phyloP scores from a whole-genome alignment of 2,329 filamentous ascomycete species.

The Xylaria sp. region DNA sequence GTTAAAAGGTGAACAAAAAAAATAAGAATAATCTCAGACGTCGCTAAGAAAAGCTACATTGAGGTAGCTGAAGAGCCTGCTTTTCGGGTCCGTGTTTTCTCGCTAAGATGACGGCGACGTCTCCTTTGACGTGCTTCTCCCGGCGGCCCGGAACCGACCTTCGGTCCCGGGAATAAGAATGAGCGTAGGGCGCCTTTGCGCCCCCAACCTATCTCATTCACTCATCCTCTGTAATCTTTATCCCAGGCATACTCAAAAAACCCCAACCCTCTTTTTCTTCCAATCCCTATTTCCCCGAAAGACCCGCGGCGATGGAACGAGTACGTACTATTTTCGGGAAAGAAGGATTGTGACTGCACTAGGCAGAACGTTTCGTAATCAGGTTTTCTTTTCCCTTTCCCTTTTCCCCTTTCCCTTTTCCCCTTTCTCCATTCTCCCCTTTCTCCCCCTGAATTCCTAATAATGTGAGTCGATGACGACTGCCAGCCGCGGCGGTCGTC shows the following conservation, averaged over 20 bases:
- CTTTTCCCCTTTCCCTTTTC: neutral
- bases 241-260: neutral
- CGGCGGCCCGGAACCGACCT: constrained; percentile 31
- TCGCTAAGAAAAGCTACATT: constrained; percentile 5
- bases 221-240: neutral
- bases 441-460: constrained; percentile 1
- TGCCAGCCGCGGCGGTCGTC: neutral
- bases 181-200: neutral
- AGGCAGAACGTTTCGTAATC: constrained; percentile 12
- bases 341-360: constrained; percentile 4
- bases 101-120: constrained; percentile 11
- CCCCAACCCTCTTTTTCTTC: neutral
- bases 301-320: neutral
- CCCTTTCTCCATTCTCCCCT: neutral
- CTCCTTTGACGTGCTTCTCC: neutral
- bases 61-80: neutral
- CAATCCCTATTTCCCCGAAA: neutral
- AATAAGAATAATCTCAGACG: neutral
- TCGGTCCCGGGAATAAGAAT: constrained; percentile 26
- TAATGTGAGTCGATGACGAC: constrained; percentile 3
- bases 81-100: constrained; percentile 22
- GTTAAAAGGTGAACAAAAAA: neutral
- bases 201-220: constrained; percentile 19
- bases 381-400: neutral
- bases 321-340: constrained; percentile 6